Base-by-base conservation (phyloP, 2,329 filamentous ascomycete species). In the Chrysoporthe deuterocubensis region DNA sequence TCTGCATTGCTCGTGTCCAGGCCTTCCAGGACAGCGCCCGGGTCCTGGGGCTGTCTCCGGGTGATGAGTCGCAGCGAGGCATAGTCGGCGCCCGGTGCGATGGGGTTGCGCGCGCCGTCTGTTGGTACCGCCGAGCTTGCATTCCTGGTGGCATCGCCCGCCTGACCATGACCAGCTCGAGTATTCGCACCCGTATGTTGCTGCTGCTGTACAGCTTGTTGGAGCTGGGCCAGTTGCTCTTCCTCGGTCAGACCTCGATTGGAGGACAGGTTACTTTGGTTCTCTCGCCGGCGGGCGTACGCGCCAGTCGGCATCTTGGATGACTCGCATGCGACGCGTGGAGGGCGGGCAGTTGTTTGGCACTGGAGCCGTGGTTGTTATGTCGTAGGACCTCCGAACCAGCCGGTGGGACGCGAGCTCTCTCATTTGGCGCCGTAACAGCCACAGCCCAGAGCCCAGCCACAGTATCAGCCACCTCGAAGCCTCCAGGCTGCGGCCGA, bases 11-110 rank as follows among this genome's bases (percentile, higher is more conserved):
- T 54, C 26, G 58, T 69, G 50, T 69, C 65, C 44, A 60, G 4
- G 21, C 67, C 64, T 6, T 57, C 18, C 37, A 69, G 57, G 4
- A 67, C 21, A 43, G 44, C 16, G 3, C 14, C 54, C 14, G 60
- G 67, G 42, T 67, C 56, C 4, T 62, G 18, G 7, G 67, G 64
- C 4, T 54, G 62, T 26, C 61, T 43, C 3, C 62, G 57, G 1
- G 66, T 67, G 8, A 67, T 42, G 7, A 40, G 58, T 6, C 66
- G 66, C 11, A 65, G 62, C n/a, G 66, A 67, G n/a, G 66, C 50
- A 44, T 67, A 67, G 32, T 65, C 56, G 16, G 62, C 43, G 18
- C 62, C 62, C 0, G 66, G 56, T 26, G 57, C 42, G 13, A 65
- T 18, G 34, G 58, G 67, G 5, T 62, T 65, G 6, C 60, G 44